These are phyloP conservation scores for Lathyrus sativus DNA, from an alignment of 306 rosid species.

Conservation along the genomic window DNA sequence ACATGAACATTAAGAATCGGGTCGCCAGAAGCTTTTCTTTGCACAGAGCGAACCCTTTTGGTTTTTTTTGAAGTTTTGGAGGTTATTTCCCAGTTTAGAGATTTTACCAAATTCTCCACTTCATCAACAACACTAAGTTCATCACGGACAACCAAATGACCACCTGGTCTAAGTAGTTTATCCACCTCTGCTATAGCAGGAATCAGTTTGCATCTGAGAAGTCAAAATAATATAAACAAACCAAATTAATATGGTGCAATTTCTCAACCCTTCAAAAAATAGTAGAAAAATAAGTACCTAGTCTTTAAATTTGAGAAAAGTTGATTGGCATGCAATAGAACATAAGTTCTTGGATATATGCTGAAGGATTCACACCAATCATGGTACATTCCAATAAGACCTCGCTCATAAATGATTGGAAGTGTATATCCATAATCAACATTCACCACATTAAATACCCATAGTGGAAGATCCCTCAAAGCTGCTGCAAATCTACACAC, in stretches of 20 bases:
- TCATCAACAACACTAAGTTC: slow-evolving; percentile 60
- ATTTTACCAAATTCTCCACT: slow-evolving; percentile 70
- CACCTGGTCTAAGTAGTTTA: slow-evolving; percentile 80
- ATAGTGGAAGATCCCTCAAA: too few species aligned
- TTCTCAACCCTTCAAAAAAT: too few species aligned
- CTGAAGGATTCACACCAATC: slow-evolving; percentile 98
- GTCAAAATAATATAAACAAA: slow-evolving; percentile 21
- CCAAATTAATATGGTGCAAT: not conserved
- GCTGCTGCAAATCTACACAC: too few species aligned
- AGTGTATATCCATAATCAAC: too few species aligned
- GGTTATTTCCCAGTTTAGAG: slow-evolving; percentile 84
- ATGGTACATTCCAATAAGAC: slow-evolving; percentile 95
- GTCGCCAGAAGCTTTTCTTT: slow-evolving; percentile 78
- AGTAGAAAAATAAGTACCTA: not conserved
- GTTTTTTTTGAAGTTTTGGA: slow-evolving; percentile 59
- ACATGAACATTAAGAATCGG: too few species aligned
- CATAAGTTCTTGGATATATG: slow-evolving; percentile 87
- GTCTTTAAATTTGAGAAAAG: slow-evolving; percentile 81
- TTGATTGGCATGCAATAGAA: slow-evolving; percentile 80
- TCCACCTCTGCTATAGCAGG: slow-evolving; percentile 85
- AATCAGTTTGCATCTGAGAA: slow-evolving; percentile 71
- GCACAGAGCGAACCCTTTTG: slow-evolving; percentile 78
- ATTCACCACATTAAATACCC: too few species aligned
- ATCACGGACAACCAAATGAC: too few species aligned
- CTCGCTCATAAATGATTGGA: too few species aligned